A percentile compares a stretch with the other conserved stretches of the same genome.
phyloP scores from a whole-genome alignment of 306 rosid species.

The Lathyrus aphaca region DNA sequence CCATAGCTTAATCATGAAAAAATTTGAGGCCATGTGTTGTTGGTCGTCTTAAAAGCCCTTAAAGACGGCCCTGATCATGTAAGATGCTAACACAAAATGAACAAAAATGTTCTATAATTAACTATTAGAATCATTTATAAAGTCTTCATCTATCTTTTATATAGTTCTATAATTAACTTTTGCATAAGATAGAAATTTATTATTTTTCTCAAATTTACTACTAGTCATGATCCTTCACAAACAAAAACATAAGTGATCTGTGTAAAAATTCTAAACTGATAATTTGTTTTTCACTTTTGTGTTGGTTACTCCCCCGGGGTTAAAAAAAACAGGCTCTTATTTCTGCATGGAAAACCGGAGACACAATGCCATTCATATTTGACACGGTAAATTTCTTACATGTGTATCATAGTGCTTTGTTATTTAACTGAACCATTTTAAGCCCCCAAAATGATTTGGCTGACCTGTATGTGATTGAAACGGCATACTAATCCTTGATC shows the following conservation, averaged over 20 bases:
- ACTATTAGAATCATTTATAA: too few species aligned
- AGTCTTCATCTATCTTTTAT: too few species aligned
- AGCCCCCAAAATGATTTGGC: constrained; percentile 34
- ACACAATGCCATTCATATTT: constrained; percentile 91
- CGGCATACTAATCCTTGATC: constrained; percentile 15
- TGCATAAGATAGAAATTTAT: constrained; percentile 22
- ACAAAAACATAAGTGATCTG: constrained; percentile 11
- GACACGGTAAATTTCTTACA: constrained; percentile 70
- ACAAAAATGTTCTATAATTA: too few species aligned
- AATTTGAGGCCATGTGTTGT: too few species aligned
- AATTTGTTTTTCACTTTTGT: constrained; percentile 17
- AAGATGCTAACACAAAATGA: too few species aligned
- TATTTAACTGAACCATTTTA: constrained; percentile 33
- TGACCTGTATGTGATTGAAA: constrained; percentile 10
- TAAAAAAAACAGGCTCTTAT: constrained; percentile 69
- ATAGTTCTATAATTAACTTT: neutral
- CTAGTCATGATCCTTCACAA: constrained; percentile 3
- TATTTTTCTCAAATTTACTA: constrained; percentile 5
- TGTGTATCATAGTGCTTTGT: constrained; percentile 28
- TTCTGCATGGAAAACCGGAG: constrained; percentile 77
- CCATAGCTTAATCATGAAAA: too few species aligned
- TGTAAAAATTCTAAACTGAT: constrained; percentile 37
- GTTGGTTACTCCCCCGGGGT: neutral
- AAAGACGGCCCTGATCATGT: too few species aligned
- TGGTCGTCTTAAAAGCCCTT: too few species aligned